Conservation (phyloP, 768 basidiomycete species). For the Termitomyces sp. region DNA sequence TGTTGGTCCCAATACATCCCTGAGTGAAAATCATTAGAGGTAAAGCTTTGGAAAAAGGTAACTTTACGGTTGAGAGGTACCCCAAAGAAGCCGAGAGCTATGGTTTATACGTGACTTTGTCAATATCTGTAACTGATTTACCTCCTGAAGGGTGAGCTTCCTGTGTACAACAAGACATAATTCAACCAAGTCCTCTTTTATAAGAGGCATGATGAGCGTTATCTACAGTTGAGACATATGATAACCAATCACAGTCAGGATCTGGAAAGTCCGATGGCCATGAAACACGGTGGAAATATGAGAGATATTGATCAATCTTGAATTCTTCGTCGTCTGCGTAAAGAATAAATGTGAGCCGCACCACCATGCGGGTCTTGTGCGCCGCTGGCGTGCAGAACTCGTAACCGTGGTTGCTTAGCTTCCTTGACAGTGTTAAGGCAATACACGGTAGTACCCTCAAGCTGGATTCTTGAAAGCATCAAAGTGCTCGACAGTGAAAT, state of each 20-base stretch:
- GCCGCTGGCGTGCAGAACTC: slow-evolving; percentile 42
- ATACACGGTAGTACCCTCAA: too few species aligned
- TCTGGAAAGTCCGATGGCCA: slow-evolving; percentile 37
- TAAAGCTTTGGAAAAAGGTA: background rate
- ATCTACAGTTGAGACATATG: background rate
- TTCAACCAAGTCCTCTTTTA: slow-evolving; percentile 45
- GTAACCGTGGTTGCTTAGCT: slow-evolving; percentile 22
- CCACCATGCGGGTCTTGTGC: slow-evolving; percentile 17
- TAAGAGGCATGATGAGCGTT: background rate
- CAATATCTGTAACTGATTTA: slow-evolving; percentile 31
- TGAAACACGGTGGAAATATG: slow-evolving; percentile 21
- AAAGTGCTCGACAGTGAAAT: too few species aligned
- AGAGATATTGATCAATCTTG: slow-evolving; percentile 22
- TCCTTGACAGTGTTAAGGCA: background rate
- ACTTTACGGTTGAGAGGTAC: slow-evolving; percentile 36
- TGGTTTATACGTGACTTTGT: slow-evolving; percentile 17
- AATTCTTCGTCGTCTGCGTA: slow-evolving; percentile 46
- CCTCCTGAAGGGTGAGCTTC: slow-evolving; percentile 26
- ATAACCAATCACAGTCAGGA: slow-evolving; percentile 42
- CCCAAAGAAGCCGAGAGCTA: slow-evolving; percentile 39
- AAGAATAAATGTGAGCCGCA: slow-evolving; percentile 32
- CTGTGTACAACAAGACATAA: slow-evolving; percentile 30
- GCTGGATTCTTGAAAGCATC: too few species aligned
- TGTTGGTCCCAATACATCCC: slow-evolving; percentile 38
- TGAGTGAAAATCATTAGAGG: slow-evolving; percentile 8